A percentile compares a stretch with the other conserved stretches of the same genome.
Evolutionary conservation across 1,284 basidiomycete species (phyloP).

Genomic region (Puccinia triticina): DNA sequence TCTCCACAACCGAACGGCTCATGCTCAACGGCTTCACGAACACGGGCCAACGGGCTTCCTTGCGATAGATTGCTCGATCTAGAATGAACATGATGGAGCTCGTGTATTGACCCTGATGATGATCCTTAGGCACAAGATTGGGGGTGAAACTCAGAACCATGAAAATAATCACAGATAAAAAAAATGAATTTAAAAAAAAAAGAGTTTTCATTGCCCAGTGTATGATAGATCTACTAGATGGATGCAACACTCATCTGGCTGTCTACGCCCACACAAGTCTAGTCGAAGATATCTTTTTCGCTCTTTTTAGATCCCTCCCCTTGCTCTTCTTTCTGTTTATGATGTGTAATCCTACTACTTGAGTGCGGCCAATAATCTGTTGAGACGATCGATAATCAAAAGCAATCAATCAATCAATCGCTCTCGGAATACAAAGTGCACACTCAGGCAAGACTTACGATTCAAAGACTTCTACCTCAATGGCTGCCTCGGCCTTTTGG

Average conservation of each 20-base stretch:
- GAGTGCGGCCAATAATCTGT: conserved; percentile 39
- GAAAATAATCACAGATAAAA: neutral
- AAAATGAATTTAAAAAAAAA: too few species aligned
- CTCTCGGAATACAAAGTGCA: neutral
- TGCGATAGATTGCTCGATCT: neutral
- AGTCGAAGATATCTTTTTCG: neutral
- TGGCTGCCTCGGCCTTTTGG: conserved; percentile 72
- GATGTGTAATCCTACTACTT: conserved; percentile 9
- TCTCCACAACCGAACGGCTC: neutral
- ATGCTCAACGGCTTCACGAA: neutral
- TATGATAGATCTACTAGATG: conserved; percentile 14
- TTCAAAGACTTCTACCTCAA: conserved; percentile 50
- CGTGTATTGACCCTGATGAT: neutral
- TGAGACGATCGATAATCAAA: neutral
- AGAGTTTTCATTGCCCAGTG: neutral
- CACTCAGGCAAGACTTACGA: conserved; percentile 18
- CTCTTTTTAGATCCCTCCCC: neutral
- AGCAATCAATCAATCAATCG: neutral
- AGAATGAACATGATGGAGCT: too few species aligned
- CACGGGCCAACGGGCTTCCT: neutral
- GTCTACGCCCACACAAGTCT: neutral
- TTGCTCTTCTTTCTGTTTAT: neutral
- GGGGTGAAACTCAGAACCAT: neutral
- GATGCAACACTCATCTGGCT: conserved; percentile 22
- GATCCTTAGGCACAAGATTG: neutral